phyloP scores from a whole-genome alignment of 2,329 filamentous ascomycete genomes.

The Waltergamsia citrina region DNA sequence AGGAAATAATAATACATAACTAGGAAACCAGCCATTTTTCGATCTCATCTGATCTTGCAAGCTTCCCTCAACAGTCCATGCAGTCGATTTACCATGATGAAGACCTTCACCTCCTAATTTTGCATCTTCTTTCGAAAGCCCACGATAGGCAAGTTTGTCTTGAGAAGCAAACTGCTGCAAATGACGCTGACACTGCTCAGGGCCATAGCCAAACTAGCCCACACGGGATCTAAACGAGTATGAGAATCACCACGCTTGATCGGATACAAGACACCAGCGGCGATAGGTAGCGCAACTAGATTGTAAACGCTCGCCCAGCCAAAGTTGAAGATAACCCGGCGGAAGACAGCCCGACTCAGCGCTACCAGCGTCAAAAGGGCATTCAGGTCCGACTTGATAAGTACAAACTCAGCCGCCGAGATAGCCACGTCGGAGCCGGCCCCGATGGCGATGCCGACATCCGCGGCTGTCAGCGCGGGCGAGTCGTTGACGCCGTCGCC shows the following conservation, averaged over 20 bases:
- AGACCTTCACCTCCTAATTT: too few species aligned
- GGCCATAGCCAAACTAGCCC: conserved; percentile 90
- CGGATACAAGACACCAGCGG: conserved; percentile 68
- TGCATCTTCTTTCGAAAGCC: too few species aligned
- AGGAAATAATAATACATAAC: too few species aligned
- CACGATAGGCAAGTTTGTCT: conserved; percentile 32
- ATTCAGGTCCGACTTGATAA: conserved; percentile 61
- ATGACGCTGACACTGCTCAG: conserved; percentile 86
- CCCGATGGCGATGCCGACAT: conserved; percentile 77
- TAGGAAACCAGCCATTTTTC: too few species aligned
- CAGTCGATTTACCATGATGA: too few species aligned
- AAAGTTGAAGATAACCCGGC: conserved; percentile 77
- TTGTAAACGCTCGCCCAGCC: conserved; percentile 82
- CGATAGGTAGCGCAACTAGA: conserved; percentile 65
- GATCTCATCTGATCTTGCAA: too few species aligned
- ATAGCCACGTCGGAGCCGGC: conserved; percentile 79
- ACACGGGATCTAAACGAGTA: conserved; percentile 64
- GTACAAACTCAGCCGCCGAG: conserved; percentile 71
- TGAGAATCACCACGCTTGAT: conserved; percentile 40
- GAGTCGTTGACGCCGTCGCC: conserved; percentile 88
- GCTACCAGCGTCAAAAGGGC: conserved; percentile 65
- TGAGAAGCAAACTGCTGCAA: conserved; percentile 66
- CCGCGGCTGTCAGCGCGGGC: conserved; percentile 69
- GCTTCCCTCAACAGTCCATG: too few species aligned
- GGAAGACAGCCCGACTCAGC: conserved; percentile 63